Percentiles rank a stretch among this genome's conserved stretches.
Conservation (phyloP, 2,329 filamentous ascomycete genomes). For the Stemphylium vesicarium region DNA sequence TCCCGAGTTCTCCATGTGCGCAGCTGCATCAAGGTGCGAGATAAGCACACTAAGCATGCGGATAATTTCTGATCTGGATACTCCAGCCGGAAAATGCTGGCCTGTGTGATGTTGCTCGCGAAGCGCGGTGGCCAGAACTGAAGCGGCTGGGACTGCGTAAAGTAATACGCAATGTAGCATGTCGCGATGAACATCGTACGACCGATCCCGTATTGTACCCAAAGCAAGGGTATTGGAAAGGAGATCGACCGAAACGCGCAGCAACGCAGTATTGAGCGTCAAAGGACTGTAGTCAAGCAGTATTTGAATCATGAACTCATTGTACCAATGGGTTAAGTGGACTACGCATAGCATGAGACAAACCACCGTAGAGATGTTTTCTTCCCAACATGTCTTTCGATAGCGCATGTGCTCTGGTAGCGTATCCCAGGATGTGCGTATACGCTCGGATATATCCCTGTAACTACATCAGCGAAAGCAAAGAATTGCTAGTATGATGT, state of each 20-base stretch:
- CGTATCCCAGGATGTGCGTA: conserved; percentile 34
- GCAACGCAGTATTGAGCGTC: conserved; percentile 30
- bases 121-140: conserved; percentile 38
- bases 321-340: conserved; percentile 43
- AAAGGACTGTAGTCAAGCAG: conserved; percentile 37
- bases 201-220: conserved; percentile 37
- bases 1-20: conserved; percentile 37
- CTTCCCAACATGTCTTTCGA: conserved; percentile 39
- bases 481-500: background rate
- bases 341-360: conserved; percentile 46
- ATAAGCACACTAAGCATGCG: conserved; percentile 51
- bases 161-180: conserved; percentile 37
- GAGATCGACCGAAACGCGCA: conserved; percentile 36
- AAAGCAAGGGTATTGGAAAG: conserved; percentile 37
- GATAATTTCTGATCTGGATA: conserved; percentile 47
- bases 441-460: conserved; percentile 39
- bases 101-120: conserved; percentile 35
- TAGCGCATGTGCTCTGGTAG: conserved; percentile 41
- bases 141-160: conserved; percentile 38
- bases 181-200: conserved; percentile 42
- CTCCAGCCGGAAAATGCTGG: conserved; percentile 39
- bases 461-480: background rate
- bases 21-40: conserved; percentile 45
- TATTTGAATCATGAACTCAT: conserved; percentile 46
- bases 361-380: conserved; percentile 27